Evolutionary conservation across 148 eudicot genomes (phyloP).

Genomic region (Simmondsia chinensis): DNA sequence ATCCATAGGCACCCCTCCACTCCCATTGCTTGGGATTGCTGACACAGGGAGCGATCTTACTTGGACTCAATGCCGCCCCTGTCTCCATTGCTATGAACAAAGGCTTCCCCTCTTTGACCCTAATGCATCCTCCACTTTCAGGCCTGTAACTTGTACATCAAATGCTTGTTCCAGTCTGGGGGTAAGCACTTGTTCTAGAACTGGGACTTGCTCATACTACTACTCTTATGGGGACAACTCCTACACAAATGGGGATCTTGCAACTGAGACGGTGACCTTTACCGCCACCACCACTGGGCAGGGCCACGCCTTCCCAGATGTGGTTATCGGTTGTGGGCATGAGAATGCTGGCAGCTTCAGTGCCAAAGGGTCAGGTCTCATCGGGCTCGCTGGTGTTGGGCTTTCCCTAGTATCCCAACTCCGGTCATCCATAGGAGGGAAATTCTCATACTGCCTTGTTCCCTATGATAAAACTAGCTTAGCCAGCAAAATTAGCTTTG

Average conservation of each 20-base stretch:
- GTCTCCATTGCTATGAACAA: constrained; percentile 28
- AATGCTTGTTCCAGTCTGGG: constrained; percentile 10
- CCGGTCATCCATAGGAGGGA: constrained; percentile 18
- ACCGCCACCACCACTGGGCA: not conserved
- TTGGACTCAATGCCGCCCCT: constrained; percentile 47
- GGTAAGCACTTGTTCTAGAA: constrained; percentile 8
- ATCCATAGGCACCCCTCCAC: constrained; percentile 36
- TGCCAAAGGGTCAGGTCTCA: constrained; percentile 25
- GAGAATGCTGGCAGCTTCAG: constrained; percentile 25
- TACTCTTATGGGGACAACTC: constrained; percentile 16
- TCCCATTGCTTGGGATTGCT: constrained; percentile 17
- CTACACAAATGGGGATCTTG: constrained; percentile 18
- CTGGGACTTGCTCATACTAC: too few species aligned
- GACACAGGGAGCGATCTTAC: constrained; percentile 42
- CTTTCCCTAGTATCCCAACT: constrained; percentile 34
- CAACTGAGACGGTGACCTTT: constrained; percentile 25
- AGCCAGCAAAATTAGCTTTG: constrained; percentile 28
- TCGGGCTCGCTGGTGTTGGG: constrained; percentile 39
- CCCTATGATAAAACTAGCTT: constrained; percentile 6
- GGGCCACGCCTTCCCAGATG: constrained; percentile 4
- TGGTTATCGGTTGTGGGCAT: constrained; percentile 39
- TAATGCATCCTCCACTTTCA: constrained; percentile 26
- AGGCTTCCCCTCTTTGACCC: constrained; percentile 27
- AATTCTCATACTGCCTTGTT: constrained; percentile 37
- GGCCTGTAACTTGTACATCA: constrained; percentile 16